Base-by-base conservation (phyloP, 805 yeast species). In the Candida bentonensis region DNA sequence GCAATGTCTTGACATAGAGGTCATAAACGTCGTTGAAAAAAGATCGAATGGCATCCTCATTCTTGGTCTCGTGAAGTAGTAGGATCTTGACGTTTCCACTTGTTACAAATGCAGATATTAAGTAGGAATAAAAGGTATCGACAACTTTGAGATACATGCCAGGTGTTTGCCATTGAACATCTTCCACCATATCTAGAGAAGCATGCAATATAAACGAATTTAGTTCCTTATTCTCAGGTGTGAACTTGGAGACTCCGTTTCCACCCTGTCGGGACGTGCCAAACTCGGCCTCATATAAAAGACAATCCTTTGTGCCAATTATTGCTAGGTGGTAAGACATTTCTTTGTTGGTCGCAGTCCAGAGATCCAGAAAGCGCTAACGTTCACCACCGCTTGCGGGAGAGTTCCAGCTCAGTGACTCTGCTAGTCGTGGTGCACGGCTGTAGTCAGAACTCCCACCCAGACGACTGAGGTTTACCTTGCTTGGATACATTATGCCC, bases 251-350 rank as follows among this genome's bases (percentile, higher is more conserved):
- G 30, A 62, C 64, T 0, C 94, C 94, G 48, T 76, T 80, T 3
- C 76, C 76, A 3, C 79, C 76, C 46, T 72, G 78, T 46, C 82
- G 75, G 60, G 70, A 74, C 0, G 92, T 75, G 1, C 89, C 84
- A 44, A 88, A 79, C 56, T 87, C 95, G 4, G 86, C 70, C 57
- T 88, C 96, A 53, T 87, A 92, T 2, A 92, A 57, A 0, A 96
- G 95, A 49, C 74, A 74, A 59, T 92, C 97, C 28, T 74, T 72
- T 1, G 88, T 80, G 15, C 96, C 96, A 36, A 92, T 75, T 41
- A 92, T 80, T 3, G 94, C 82, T 55, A 92, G 77, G 61, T 87
- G 88, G 64, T 80, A 84, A n/a, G 94, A 82, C 79, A 82, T 78
- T 21, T 9, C 33, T n/a, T n/a, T 4, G 44, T n/a, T n/a, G n/a